Conservation (phyloP, 495 filamentous ascomycete genomes). For the Neurospora africana region DNA sequence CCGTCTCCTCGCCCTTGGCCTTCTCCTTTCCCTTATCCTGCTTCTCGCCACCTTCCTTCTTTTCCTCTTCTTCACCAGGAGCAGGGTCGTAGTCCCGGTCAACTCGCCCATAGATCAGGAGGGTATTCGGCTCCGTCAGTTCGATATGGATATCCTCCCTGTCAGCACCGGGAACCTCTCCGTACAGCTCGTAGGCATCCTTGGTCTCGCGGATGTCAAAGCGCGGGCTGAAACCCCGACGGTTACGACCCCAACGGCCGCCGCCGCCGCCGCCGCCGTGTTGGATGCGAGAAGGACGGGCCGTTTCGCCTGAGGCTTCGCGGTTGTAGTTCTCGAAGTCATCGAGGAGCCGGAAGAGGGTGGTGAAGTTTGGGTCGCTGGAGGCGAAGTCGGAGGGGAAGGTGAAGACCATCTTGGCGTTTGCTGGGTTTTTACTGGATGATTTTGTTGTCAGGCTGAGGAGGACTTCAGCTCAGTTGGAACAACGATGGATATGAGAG, state of each 20-base stretch:
- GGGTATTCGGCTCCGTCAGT: slow-evolving; percentile 59
- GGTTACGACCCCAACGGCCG: slow-evolving; percentile 11
- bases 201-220: slow-evolving; percentile 65
- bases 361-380: slow-evolving; percentile 39
- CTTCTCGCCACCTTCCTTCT: not conserved
- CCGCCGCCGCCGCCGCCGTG: not conserved
- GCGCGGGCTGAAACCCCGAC: slow-evolving; percentile 18
- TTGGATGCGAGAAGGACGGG: not conserved
- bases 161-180: slow-evolving; percentile 67
- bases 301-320: slow-evolving; percentile 8
- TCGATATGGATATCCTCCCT: slow-evolving; percentile 66
- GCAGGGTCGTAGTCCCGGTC: slow-evolving; percentile 34
- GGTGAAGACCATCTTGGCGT: slow-evolving; percentile 18
- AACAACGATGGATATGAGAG: not conserved
- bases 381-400: slow-evolving; percentile 12
- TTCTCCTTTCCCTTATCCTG: slow-evolving; percentile 1
- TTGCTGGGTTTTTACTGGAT: slow-evolving; percentile 2
- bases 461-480: not conserved
- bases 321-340: slow-evolving; percentile 49
- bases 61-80: not conserved
- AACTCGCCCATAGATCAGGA: slow-evolving; percentile 55
- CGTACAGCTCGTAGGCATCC: slow-evolving; percentile 60
- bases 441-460: not conserved
- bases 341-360: slow-evolving; percentile 61
- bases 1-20: not conserved